A percentile compares a stretch with the other conserved stretches of the same genome.
These are phyloP conservation scores for Ciborinia camelliae DNA, from an alignment of 2,329 filamentous ascomycete genomes.

Conservation along the genomic window DNA sequence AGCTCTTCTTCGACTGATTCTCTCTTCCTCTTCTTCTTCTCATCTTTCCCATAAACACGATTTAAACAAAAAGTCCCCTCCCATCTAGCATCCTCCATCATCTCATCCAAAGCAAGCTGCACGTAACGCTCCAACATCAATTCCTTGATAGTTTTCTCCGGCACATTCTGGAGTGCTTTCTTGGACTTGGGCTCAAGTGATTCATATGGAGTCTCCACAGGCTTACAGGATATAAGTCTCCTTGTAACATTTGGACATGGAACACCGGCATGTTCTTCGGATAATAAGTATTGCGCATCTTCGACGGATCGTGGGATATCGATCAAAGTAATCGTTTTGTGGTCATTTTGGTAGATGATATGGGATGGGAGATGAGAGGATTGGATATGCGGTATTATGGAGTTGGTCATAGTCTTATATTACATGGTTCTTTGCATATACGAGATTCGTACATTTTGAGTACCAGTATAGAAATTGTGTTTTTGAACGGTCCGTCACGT, in stretches of 20 bases:
- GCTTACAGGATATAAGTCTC: constrained; percentile 40
- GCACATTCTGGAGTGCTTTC: constrained; percentile 34
- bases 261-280: constrained; percentile 26
- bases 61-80: constrained; percentile 34
- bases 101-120: constrained; percentile 31
- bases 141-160: constrained; percentile 26
- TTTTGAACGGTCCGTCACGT: background rate
- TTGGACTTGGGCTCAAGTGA: constrained; percentile 53
- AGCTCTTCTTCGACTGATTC: background rate
- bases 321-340: constrained; percentile 36
- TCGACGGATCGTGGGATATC: constrained; percentile 71
- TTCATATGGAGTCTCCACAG: constrained; percentile 43
- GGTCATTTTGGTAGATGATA: constrained; percentile 1
- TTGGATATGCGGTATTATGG: background rate
- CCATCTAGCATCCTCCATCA: constrained; percentile 32
- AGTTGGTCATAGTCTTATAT: background rate
- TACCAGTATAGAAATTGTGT: background rate
- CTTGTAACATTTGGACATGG: background rate
- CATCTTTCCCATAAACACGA: background rate
- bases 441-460: background rate
- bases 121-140: constrained; percentile 33
- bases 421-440: background rate
- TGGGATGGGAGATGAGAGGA: background rate
- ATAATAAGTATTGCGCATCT: constrained; percentile 49
- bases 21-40: background rate